These are phyloP conservation scores for Tardiomyces depauwii DNA, from an alignment of 1,139 yeast species.

Conservation along the genomic window DNA sequence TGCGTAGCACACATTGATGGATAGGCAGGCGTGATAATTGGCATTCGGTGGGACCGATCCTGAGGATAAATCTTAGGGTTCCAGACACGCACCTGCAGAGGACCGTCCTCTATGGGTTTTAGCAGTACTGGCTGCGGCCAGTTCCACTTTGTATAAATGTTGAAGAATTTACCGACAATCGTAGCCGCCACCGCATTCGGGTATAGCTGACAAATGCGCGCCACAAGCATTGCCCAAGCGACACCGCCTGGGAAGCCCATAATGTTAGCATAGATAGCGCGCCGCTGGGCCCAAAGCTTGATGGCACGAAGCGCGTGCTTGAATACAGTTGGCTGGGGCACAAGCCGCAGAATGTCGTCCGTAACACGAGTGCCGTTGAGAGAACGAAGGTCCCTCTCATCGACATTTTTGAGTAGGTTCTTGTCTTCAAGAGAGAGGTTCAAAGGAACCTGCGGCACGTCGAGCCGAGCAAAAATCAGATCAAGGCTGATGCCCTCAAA, in stretches of 20 bases:
- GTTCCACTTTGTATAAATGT: slow-evolving; percentile 78
- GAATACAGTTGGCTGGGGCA: slow-evolving; percentile 88
- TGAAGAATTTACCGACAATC: slow-evolving; percentile 77
- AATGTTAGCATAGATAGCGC: slow-evolving; percentile 89
- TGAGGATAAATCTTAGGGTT: slow-evolving; percentile 82
- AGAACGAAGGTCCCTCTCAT: slow-evolving; percentile 81
- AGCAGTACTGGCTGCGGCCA: slow-evolving; percentile 98
- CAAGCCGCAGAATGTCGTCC: slow-evolving; percentile 78
- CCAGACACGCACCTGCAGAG: slow-evolving; percentile 93
- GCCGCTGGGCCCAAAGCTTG: slow-evolving; percentile 91
- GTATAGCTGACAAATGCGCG: slow-evolving; percentile 88
- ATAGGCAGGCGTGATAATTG: slow-evolving; percentile 98
- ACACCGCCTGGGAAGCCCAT: slow-evolving; percentile 99
- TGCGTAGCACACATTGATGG: slow-evolving; percentile 99
- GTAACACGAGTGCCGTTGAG: slow-evolving; percentile 96
- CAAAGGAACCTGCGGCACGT: slow-evolving; percentile 69
- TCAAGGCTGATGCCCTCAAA: slow-evolving; percentile 87
- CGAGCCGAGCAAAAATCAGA: slow-evolving; percentile 71
- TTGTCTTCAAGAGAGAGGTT: slow-evolving; percentile 73
- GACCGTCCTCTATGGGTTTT: slow-evolving; percentile 93
- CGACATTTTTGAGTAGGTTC: slow-evolving; percentile 70
- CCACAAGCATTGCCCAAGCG: slow-evolving; percentile 99
- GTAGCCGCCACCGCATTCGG: slow-evolving; percentile 95
- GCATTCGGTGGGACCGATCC: slow-evolving; percentile 90
- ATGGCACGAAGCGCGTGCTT: slow-evolving; percentile 88